Evolutionary conservation across 2,329 filamentous ascomycete species (phyloP), one percentile per base, ranked within the genome.

Genomic region (Apiospora sp.): DNA sequence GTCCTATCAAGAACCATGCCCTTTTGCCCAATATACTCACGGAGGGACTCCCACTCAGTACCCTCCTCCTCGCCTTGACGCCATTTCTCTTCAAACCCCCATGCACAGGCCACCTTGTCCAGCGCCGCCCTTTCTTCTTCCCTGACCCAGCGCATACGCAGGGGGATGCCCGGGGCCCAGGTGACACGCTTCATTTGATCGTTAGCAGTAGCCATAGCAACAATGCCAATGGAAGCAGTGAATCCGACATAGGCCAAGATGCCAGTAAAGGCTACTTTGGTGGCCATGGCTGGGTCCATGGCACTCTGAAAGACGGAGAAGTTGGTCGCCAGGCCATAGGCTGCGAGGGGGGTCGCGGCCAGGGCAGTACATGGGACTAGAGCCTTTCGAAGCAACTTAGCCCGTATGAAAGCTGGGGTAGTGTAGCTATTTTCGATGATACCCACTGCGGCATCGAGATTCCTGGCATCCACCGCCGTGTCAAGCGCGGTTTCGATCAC

Each of bases 181-280:
- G 94, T 95, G 6, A 98, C 94, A 27, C 96, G 91, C 78, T 93
- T 92, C 94, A 98, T 98, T 83, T 98, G 95, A 81, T 98, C 95
- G 82, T 98, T 98, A 73, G 92, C 88, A 46, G 96, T 98, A 37
- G 94, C 92, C 73, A 97, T 86, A 12, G 96, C 94, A 49, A 98
- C 90, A 58, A 96, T 84, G 3, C 96, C 96, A 71, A 98, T 89
- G 13, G 92, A 94, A 4, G 90, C 92, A 5, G 95, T 95, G 75
- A 94, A 94, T 27, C 91, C 89, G 58, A 97, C 87, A 81, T 98
- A 99, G 8, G 94, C 93, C 74, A 96, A 84, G 69, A 96, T 93
- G 16, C 94, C 95, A 0, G 89, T 90, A 80, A 97, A 94, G 5
- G 93, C 92, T 73, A 97, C 90, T 14, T 90, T 90, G 2, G 94